Conservation (phyloP, 371 early-diverging fungal species). For the Mucor indicus region DNA sequence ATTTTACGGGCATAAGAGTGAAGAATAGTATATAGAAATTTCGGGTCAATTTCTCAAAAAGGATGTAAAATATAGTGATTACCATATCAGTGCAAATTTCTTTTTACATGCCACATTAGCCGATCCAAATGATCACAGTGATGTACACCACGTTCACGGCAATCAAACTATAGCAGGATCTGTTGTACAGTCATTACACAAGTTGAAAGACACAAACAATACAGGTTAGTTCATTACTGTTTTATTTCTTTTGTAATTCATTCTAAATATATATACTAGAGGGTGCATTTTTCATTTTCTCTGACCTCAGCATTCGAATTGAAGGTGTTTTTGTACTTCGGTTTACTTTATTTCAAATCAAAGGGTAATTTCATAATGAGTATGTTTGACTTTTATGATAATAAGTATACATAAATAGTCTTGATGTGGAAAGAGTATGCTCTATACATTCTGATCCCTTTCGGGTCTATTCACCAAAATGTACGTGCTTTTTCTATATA, state of each 20-base stretch:
- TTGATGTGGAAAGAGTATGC: constrained; percentile 24
- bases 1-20: neutral
- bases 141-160: constrained; percentile 29
- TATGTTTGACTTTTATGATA: no score
- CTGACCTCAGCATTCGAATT: constrained; percentile 87
- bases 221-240: constrained; percentile 29
- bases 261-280: constrained; percentile 35
- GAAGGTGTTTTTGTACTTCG: constrained; percentile 88
- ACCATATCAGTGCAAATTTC: constrained; percentile 34
- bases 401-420: no score
- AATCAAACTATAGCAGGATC: constrained; percentile 43
- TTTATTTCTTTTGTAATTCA: no score
- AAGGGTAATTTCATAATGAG: no score
- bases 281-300: constrained; percentile 94
- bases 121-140: constrained; percentile 18
- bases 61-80: constrained; percentile 8
- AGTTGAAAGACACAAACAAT: constrained; percentile 41
- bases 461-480: constrained; percentile 83
- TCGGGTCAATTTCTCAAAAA: neutral
- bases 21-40: neutral
- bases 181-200: constrained; percentile 45
- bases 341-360: constrained; percentile 86
- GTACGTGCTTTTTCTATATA: constrained; percentile 24
- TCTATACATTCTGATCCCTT: constrained; percentile 55
- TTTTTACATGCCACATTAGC: constrained; percentile 41